A percentile compares a stretch with the other conserved stretches of the same genome.
These are phyloP conservation scores for Fusarium miscanthi DNA, from an alignment of 2,329 filamentous ascomycete genomes.

Conservation along the genomic window DNA sequence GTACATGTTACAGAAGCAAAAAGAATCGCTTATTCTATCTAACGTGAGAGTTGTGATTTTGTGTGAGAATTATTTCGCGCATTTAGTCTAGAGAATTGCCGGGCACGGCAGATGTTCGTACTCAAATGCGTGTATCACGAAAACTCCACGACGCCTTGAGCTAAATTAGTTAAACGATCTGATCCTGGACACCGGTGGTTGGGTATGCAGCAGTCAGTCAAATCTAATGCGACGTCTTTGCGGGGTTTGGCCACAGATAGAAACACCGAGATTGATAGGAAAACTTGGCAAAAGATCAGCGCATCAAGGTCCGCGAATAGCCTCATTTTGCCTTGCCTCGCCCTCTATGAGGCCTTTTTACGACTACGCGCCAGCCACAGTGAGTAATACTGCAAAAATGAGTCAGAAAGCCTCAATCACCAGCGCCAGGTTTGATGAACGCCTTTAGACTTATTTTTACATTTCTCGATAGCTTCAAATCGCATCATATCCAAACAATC, in stretches of 20 bases:
- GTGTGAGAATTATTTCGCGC: not conserved
- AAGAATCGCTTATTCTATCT: not conserved
- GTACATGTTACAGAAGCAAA: not conserved
- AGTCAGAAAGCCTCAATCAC: not conserved
- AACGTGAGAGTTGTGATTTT: not conserved
- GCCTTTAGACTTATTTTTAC: slow-evolving; percentile 1
- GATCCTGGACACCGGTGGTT: slow-evolving; percentile 15
- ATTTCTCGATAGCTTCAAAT: not conserved
- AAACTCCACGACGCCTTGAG: not conserved
- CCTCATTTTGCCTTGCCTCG: slow-evolving; percentile 11
- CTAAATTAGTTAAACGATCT: slow-evolving; percentile 1
- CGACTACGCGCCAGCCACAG: not conserved
- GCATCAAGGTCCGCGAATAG: slow-evolving; percentile 17
- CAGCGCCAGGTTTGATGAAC: fast-evolving
- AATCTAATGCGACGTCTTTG: slow-evolving; percentile 24
- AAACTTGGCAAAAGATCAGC: slow-evolving; percentile 7
- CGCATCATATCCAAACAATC: slow-evolving; percentile 3
- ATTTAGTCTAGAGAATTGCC: not conserved
- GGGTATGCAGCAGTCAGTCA: slow-evolving; percentile 11
- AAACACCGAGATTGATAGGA: slow-evolving; percentile 18
- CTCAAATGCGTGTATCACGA: not conserved
- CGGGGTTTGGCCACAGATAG: slow-evolving; percentile 11
- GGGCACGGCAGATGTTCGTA: not conserved
- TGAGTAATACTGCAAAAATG: slow-evolving; percentile 8
- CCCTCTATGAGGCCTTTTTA: slow-evolving; percentile 8